Conservation (phyloP, 805 yeast species). For the Kockiozyma suomiensis region DNA sequence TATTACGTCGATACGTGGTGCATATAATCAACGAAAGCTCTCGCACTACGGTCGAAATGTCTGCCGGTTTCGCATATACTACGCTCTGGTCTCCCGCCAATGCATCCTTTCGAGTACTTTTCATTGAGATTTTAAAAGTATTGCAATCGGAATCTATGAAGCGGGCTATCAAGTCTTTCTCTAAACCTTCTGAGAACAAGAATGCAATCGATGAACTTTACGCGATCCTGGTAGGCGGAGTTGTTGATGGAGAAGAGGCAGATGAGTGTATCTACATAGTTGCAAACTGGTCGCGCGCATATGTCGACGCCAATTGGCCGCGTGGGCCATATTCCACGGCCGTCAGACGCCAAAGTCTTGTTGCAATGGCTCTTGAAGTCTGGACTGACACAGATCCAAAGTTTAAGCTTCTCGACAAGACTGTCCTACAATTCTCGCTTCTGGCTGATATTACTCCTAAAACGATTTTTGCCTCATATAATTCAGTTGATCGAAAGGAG, state of each 20-base stretch:
- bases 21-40: not conserved
- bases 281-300: slow-evolving; percentile 17
- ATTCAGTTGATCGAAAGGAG: slow-evolving; percentile 2
- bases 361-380: slow-evolving; percentile 10
- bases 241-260: slow-evolving; percentile 4
- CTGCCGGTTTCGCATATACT: slow-evolving; percentile 13
- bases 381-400: not conserved
- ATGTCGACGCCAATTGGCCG: slow-evolving; percentile 19
- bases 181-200: not conserved
- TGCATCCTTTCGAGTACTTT: slow-evolving; percentile 11
- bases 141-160: not conserved
- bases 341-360: not conserved
- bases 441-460: slow-evolving; percentile 8
- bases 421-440: not conserved
- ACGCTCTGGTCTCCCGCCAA: slow-evolving; percentile 24
- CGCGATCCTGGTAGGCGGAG: too few relatives aligned
- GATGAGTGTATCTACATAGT: slow-evolving; percentile 3
- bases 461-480: slow-evolving; percentile 6
- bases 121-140: slow-evolving; percentile 4
- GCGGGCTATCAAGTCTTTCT: not conserved
- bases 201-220: not conserved
- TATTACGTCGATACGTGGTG: not conserved
- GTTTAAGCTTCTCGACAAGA: not conserved
- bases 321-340: slow-evolving; percentile 11
- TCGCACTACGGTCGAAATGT: slow-evolving; percentile 10